Conservation (phyloP, 2,329 filamentous ascomycete genomes). For the Byssothecium circinans region DNA sequence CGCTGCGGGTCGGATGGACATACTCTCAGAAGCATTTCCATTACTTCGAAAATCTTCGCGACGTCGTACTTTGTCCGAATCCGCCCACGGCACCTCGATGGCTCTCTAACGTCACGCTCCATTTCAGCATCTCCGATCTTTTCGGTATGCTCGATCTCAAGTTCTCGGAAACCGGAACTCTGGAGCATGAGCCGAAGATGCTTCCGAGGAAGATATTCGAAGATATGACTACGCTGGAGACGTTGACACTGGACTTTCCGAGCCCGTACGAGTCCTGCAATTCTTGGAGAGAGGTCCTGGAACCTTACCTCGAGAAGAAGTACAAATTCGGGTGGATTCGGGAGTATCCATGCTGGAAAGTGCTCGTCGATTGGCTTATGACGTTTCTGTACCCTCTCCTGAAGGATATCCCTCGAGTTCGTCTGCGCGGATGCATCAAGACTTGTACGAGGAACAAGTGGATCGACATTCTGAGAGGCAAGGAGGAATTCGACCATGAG, state of each 20-base stretch:
- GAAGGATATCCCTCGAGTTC: constrained; percentile 9
- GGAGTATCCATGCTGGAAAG: constrained; percentile 3
- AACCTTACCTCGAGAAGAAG: no score
- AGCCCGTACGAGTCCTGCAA: neutral
- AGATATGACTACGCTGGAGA: neutral
- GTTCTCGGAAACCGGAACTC: neutral
- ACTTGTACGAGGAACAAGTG: constrained; percentile 5
- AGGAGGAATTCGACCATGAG: neutral
- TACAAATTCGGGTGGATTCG: neutral
- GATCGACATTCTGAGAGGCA: constrained; percentile 1
- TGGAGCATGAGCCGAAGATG: neutral
- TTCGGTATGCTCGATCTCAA: neutral
- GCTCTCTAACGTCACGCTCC: constrained; percentile 1
- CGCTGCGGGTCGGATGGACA: constrained; percentile 1
- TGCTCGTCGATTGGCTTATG: constrained; percentile 8
- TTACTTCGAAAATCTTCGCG: neutral
- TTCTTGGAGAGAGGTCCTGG: neutral
- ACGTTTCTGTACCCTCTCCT: constrained; percentile 9
- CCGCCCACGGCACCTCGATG: neutral
- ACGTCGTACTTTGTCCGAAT: neutral
- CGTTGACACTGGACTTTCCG: constrained; percentile 1
- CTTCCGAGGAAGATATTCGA: neutral
- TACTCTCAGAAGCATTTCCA: constrained; percentile 2
- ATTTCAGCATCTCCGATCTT: neutral
- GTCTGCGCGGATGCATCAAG: constrained; percentile 9